Base-by-base conservation (phyloP, 2,329 filamentous ascomycete genomes). In the Xylaria sp. region DNA sequence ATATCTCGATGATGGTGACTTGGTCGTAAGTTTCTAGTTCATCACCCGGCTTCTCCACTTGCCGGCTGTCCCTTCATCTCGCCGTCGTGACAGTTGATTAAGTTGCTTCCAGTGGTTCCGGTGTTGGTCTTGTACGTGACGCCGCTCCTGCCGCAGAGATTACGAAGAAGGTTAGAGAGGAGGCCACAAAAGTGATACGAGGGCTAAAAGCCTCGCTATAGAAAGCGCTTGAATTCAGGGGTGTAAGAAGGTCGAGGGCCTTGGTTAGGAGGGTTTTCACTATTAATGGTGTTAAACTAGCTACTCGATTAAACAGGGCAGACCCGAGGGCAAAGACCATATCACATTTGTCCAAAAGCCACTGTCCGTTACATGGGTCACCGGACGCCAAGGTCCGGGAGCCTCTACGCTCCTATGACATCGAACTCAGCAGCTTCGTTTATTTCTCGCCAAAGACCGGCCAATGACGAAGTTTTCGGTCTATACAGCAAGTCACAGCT, bases 11-110 rank as follows among this genome's bases (percentile, higher is more conserved):
- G 63, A 73, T 75, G 73, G 73, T 78, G 5, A 77, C 75, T 20
- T 79, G 77, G 77, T 79, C 77, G 77, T 79, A 70, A 77, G 77
- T 76, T 48, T 38, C 10, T n/a, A 0, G 13, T 6, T 17, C 17
- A 2, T 54, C 23, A 33, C 6, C 48, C 28, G 4, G 26, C 33
- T 23, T 23, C 6, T n/a, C 51, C 4, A 13, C 7, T 17, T 38
- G 9, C 17, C 6, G 10, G 31, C 11, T 20, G 2, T 23, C n/a
- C 13, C 15, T 54, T 11, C 38, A 36, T 23, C 9, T 23, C 2
- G 5, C 20, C 9, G 2, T 40, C 3, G 6, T 7, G 11, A 11
- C 20, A 38, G 42, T 49, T 57, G 38, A 38, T 38, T 68, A 10
- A 64, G 56, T 64, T 6, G 40, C 38, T 48, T 49, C 13, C n/a